Conservation (phyloP, 2,329 filamentous ascomycete species). For the Aureobasidium lini region DNA sequence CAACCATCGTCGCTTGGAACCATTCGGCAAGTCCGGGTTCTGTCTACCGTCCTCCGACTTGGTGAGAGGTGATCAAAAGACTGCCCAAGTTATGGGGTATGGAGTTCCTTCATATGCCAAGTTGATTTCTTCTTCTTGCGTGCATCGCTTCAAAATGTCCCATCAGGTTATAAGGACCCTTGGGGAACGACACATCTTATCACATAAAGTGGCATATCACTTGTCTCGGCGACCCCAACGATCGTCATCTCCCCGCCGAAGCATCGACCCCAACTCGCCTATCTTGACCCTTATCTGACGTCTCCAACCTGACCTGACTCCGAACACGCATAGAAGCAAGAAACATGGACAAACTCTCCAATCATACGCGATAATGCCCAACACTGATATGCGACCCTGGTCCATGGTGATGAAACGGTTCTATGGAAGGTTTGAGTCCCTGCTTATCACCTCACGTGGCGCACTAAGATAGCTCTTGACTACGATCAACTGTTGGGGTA, state of each 20-base stretch:
- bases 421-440: background rate
- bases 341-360: background rate
- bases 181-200: background rate
- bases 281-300: no score
- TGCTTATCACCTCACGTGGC: constrained; percentile 1
- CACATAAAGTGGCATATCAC: background rate
- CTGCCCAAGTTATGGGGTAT: no score
- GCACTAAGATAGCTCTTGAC: background rate
- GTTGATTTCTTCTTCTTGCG: background rate
- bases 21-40: background rate
- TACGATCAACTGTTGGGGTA: background rate
- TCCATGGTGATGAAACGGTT: background rate
- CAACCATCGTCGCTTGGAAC: background rate
- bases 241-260: background rate
- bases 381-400: background rate
- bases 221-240: background rate
- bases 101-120: no score
- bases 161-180: background rate
- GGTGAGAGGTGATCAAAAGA: no score
- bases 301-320: no score
- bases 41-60: background rate
- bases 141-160: background rate
- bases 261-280: background rate
- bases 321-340: background rate
- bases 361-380: background rate